Evolutionary conservation across 2,329 filamentous ascomycete species (phyloP), one percentile per base, ranked within the genome.

Genomic region (Tolypocladium album): DNA sequence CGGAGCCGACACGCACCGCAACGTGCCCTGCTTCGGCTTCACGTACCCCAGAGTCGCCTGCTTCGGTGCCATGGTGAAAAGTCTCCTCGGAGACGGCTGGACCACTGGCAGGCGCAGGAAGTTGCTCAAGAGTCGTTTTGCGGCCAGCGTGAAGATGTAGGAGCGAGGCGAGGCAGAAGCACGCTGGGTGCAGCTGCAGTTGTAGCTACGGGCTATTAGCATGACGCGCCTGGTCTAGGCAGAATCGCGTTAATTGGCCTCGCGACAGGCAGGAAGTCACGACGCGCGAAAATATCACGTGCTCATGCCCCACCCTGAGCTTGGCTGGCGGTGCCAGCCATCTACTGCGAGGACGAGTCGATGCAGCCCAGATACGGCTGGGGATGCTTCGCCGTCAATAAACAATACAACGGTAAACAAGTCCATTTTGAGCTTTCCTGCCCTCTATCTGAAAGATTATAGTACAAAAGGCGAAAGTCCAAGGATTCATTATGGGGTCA

Each of bases 21-120:
- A 77, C 67, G 87, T 90, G 70, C 82, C 84, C 79, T 93, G 89
- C 64, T 81, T 80, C 68, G 86, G 77, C 75, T 84, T 87, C 64
- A 93, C 91, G 77, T 94, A 96, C 92, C 90, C 90, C 73, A 96
- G 77, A 62, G 89, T 96, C 68, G 89, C 86, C 77, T 96, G 91
- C 72, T 90, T 92, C 52, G 77, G 77, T 66, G 78, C 76, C 76
- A 80, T 79, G 65, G 66, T 67, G 61, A 58, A 63, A 52, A 62
- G 24, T 58, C 57, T 64, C 43, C 47, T 39, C 38, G 58, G 55
- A 42, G 58, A 43, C n/a, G 56, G 57, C 56, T 57, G 36, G 42
- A 60, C 38, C 45, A 58, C 34, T 38, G 59, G 62, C 12, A 45
- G 59, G 43, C 58, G 61, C 55, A 62, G 36, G 52, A 63, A 38